Conservation (phyloP, 2,329 filamentous ascomycete species). For the Fusarium marasasianum region DNA sequence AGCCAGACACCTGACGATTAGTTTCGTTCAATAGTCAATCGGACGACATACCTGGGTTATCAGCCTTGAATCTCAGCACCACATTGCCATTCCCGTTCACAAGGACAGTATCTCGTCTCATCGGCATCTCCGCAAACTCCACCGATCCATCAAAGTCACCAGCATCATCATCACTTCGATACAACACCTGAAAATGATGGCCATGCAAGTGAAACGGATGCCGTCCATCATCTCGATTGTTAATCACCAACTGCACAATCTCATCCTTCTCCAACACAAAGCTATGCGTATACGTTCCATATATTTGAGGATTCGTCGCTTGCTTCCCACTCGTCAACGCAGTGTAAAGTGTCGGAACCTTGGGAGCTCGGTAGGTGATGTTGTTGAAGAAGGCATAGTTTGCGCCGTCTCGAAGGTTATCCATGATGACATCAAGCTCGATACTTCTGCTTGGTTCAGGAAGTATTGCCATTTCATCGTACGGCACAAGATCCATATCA, state of each 20-base stretch:
- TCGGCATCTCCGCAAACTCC: slow-evolving; percentile 63
- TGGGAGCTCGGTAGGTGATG: slow-evolving; percentile 77
- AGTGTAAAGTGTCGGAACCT: slow-evolving; percentile 84
- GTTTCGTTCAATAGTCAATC: fast-evolving
- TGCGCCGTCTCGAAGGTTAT: slow-evolving; percentile 69
- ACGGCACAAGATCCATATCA: slow-evolving; percentile 75
- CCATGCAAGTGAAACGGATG: slow-evolving; percentile 85
- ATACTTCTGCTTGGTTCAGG: slow-evolving; percentile 71
- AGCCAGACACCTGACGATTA: slow-evolving; percentile 65
- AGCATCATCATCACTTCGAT: slow-evolving; percentile 66
- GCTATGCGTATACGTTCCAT: slow-evolving; percentile 72
- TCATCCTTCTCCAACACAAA: slow-evolving; percentile 74
- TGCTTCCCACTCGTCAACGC: slow-evolving; percentile 71
- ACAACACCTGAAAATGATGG: slow-evolving; percentile 75
- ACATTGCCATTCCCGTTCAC: slow-evolving; percentile 73
- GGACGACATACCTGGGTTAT: slow-evolving; percentile 67
- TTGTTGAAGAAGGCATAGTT: slow-evolving; percentile 77
- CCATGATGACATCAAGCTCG: slow-evolving; percentile 70
- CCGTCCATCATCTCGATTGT: slow-evolving; percentile 76
- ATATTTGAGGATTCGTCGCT: slow-evolving; percentile 67
- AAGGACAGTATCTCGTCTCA: slow-evolving; percentile 75
- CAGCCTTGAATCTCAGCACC: slow-evolving; percentile 72
- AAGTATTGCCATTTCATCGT: slow-evolving; percentile 70
- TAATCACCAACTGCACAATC: slow-evolving; percentile 79
- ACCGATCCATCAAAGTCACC: slow-evolving; percentile 63